Base-by-base conservation (phyloP, 176 grass and related monocot species). In the Tillandsia leiboldiana region DNA sequence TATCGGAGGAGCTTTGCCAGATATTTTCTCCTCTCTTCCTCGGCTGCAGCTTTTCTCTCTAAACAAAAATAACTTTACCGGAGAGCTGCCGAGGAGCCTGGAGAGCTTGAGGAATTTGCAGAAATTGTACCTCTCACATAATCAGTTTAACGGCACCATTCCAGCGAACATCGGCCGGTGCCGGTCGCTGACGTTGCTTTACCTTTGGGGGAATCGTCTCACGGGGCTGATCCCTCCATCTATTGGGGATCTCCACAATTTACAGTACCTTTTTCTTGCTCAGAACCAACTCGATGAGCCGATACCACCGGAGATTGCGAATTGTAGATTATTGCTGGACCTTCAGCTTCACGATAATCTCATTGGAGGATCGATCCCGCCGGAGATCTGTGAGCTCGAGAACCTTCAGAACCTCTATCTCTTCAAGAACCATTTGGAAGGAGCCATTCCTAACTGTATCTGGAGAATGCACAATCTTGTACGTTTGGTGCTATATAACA, bases 281-380 rank as follows among this genome's bases (percentile, higher is more conserved):
- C 50, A 69, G 11, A 87, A 76, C 42, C 69, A 2, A 8, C 28
- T 87, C 1, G 23, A 51, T 1, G 76, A 80, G 22, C 23, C 67
- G n/a, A 78, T 87, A 52, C 86, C 86, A 20, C 62, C 5, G 0
- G 78, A 80, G 33, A 70, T 89, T 1, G 71, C 49, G 1, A 82
- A 17, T 7, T 89, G 86, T 70, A 50, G 48, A 73, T 72, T 69
- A 11, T 78, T 89, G 74, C 69, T 84, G 1, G 86, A 79, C 54
- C 71, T 89, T 17, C 66, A 64, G 8, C 69, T 87, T 23, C 80
- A 87, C 53, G 82, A 83, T 17, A 87, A 87, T 56, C 74, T 54
- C 49, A 73, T 87, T 12, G 66, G 70, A 1, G 85, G 85, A 51
- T 18, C 49, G 8, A 74, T 90, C 51, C 83, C 83, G 12, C 68